Evolutionary conservation across 352 stramenopile genomes (phyloP), one percentile per base, ranked within the genome.

Genomic region (Phytophthora chlamydospora): DNA sequence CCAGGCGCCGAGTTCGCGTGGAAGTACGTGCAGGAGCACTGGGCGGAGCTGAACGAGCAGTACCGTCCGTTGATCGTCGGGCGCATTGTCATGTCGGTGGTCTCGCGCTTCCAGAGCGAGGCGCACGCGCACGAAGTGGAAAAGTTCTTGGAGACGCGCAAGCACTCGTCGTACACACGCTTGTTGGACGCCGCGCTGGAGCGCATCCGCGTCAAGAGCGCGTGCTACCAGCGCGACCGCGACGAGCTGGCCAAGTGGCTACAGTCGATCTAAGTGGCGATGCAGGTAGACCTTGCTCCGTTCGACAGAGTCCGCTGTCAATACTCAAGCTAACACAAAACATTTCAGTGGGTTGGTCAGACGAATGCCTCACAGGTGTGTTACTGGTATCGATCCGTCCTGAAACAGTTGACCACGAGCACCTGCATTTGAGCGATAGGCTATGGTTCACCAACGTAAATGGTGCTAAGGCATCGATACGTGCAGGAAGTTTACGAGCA

Each of bases 11-110:
- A 62, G 19, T 71, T 83, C 19, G 74, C 80, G 21, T 95, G 86
- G 88, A 34, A 82, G 49, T 95, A 93, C 58, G 66, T 96, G 38
- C 71, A 90, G 65, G 62, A 82, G 11, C 58, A 95, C 66, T 93
- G 88, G 81, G 50, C 33, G 6, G 65, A 72, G 40, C 68, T 96
- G 44, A 90, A 83, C 35, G 78, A 74, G 39, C 73, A 85, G 68
- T 93, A 89, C 66, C 67, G 71, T 31, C 77, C 76, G 12, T 41
- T 78, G 21, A 80, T 89, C 19, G 71, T 94, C 5, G 85, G 83
- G 8, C 82, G 83, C 61, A 90, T 94, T 52, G 71, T 92, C 29
- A 68, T 88, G 45, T 52, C 83, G 4, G 71, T 82, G 12, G 71
- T 90, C 17, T 66, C 73, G 31, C 75, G 71, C 34, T 92, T 94